phyloP scores from a whole-genome alignment of 148 eudicot species.

The Spergularia bocconei region DNA sequence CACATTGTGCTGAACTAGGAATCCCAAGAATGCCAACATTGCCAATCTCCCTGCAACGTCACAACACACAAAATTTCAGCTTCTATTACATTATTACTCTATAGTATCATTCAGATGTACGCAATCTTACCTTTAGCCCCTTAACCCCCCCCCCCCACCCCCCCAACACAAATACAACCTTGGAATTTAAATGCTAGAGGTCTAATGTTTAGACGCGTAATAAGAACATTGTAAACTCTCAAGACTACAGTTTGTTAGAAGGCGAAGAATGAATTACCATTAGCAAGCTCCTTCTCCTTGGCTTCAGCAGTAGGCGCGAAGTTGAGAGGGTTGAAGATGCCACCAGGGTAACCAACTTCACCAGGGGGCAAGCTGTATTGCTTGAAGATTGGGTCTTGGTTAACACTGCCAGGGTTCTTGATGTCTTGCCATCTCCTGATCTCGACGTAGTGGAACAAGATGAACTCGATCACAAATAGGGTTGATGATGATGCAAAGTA shows the following conservation, averaged over 20 bases:
- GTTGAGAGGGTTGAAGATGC: slow-evolving; percentile 95
- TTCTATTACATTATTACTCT: background rate
- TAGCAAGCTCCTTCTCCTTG: slow-evolving; percentile 95
- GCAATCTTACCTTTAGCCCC: no score
- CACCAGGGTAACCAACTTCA: slow-evolving; percentile 92
- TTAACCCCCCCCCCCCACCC: no score
- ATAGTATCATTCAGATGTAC: no score
- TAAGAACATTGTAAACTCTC: background rate
- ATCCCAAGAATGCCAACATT: slow-evolving; percentile 98
- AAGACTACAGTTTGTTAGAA: no score
- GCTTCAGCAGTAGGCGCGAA: slow-evolving; percentile 86
- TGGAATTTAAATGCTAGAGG: background rate
- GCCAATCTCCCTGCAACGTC: slow-evolving; percentile 81
- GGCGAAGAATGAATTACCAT: slow-evolving; percentile 40
- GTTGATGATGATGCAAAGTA: slow-evolving; percentile 97
- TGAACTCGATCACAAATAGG: slow-evolving; percentile 92
- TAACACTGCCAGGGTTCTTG: slow-evolving; percentile 96
- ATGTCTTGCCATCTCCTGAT: slow-evolving; percentile 99
- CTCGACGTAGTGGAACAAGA: slow-evolving; percentile 94
- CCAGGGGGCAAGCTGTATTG: slow-evolving; percentile 88
- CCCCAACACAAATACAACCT: no score
- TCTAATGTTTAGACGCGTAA: background rate
- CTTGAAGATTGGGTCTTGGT: slow-evolving; percentile 98
- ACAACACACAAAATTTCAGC: background rate
- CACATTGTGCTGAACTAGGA: slow-evolving; percentile 87